A percentile compares a stretch with the other conserved stretches of the same genome.
Conservation (phyloP, 2,329 filamentous ascomycete genomes). For the Drechslera avenae region DNA sequence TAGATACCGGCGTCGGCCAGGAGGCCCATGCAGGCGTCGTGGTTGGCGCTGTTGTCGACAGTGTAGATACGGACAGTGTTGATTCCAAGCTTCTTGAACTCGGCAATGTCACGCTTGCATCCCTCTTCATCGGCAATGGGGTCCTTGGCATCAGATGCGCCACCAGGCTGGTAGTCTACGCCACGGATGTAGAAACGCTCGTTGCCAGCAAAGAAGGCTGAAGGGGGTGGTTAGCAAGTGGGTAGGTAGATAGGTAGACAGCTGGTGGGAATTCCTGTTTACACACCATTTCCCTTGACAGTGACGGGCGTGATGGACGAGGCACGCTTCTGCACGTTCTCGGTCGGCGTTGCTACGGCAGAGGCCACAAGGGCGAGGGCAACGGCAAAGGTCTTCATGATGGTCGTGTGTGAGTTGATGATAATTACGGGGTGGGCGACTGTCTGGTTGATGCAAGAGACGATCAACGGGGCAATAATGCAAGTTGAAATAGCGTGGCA, state of each 20-base stretch:
- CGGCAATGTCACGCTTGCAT: slow-evolving; percentile 78
- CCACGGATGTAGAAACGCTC: slow-evolving; percentile 66
- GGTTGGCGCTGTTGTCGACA: slow-evolving; percentile 81
- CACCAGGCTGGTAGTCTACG: slow-evolving; percentile 70
- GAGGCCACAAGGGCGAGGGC: slow-evolving; percentile 55
- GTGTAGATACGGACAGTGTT: slow-evolving; percentile 94
- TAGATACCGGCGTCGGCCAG: slow-evolving; percentile 88
- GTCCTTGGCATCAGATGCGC: slow-evolving; percentile 67
- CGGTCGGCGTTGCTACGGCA: slow-evolving; percentile 51
- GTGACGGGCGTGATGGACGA: slow-evolving; percentile 58
- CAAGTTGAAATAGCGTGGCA: slow-evolving; percentile 4
- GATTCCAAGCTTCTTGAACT: slow-evolving; percentile 84
- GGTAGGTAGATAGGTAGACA: too few relatives aligned
- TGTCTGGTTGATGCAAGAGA: slow-evolving; percentile 2
- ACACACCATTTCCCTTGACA: slow-evolving; percentile 65
- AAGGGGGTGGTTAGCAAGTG: slow-evolving; percentile 27
- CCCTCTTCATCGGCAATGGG: slow-evolving; percentile 72
- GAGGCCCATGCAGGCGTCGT: slow-evolving; percentile 83
- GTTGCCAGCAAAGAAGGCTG: slow-evolving; percentile 66
- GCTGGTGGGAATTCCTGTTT: not conserved
- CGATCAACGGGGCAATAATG: not conserved
- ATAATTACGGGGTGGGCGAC: slow-evolving; percentile 5
- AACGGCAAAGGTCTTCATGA: slow-evolving; percentile 61
- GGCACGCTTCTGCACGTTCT: slow-evolving; percentile 44
- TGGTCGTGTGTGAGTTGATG: slow-evolving; percentile 17